Conservation (phyloP, 148 eudicot genomes). For the Vaccinium myrtillus region DNA sequence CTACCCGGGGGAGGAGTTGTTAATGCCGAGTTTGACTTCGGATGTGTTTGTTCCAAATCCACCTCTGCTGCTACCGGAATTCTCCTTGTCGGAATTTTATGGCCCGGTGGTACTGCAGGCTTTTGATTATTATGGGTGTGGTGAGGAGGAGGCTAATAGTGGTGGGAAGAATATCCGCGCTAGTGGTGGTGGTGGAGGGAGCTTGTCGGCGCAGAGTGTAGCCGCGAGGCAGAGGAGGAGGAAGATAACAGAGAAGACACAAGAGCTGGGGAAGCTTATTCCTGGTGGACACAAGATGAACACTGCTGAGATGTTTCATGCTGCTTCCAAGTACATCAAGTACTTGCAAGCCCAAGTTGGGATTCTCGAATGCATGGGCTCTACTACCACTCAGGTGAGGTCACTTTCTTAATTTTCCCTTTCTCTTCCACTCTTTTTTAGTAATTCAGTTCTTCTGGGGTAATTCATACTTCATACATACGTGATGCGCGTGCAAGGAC, state of each 20-base stretch:
- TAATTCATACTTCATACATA: too few relatives aligned
- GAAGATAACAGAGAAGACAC: constrained; percentile 74
- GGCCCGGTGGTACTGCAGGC: background rate
- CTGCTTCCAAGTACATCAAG: constrained; percentile 56
- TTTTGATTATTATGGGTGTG: background rate
- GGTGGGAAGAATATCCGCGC: background rate
- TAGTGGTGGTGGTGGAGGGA: constrained; percentile 3
- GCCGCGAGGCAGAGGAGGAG: constrained; percentile 78
- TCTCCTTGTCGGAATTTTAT: background rate
- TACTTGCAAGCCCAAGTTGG: too few relatives aligned
- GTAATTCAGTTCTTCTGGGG: too few relatives aligned
- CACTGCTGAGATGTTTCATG: constrained; percentile 78
- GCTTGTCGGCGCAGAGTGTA: constrained; percentile 52
- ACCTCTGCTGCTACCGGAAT: background rate
- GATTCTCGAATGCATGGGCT: too few relatives aligned
- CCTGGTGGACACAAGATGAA: constrained; percentile 77
- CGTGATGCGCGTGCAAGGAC: too few relatives aligned
- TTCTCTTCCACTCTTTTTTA: too few relatives aligned
- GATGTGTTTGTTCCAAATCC: background rate
- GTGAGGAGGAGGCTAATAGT: background rate
- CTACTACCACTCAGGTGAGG: too few relatives aligned
- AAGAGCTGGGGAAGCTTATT: constrained; percentile 71
- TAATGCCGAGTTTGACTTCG: background rate
- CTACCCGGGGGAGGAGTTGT: background rate
- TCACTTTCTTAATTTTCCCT: too few relatives aligned